Evolutionary conservation across 495 filamentous ascomycete genomes (phyloP).

Genomic region (Penicillium coffeae): DNA sequence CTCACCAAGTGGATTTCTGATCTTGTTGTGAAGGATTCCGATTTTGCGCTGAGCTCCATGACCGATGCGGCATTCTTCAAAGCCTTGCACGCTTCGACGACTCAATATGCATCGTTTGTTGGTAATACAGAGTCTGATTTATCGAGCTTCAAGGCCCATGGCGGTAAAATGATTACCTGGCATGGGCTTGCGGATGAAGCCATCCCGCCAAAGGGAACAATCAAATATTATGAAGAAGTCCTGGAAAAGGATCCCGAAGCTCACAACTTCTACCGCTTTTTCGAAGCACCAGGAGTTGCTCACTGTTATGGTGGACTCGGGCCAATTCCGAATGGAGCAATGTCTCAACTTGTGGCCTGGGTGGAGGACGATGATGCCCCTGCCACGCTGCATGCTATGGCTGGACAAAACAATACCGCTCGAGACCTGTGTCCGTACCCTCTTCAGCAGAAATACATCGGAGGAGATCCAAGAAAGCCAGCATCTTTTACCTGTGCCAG

Average conservation of each 20-base stretch:
- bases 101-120: constrained; percentile 11
- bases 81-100: not conserved
- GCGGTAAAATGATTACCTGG: constrained; percentile 43
- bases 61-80: not conserved
- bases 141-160: constrained; percentile 21
- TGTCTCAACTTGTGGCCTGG: constrained; percentile 21
- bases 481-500: no score
- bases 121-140: constrained; percentile 34
- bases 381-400: no score
- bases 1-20: not conserved
- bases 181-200: constrained; percentile 29
- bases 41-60: not conserved
- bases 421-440: no score
- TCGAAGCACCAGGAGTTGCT: constrained; percentile 24
- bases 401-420: no score
- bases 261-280: constrained; percentile 25
- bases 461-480: no score
- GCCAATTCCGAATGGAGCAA: constrained; percentile 6
- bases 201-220: constrained; percentile 14
- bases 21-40: not conserved
- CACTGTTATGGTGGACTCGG: constrained; percentile 28
- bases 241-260: constrained; percentile 7
- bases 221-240: constrained; percentile 16
- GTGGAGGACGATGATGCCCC: constrained; percentile 28
- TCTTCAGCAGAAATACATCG: no score